Percentiles rank a stretch among this genome's conserved stretches.
Evolutionary conservation across 148 eudicot genomes (phyloP).

Genomic region (Agrostemma githago): DNA sequence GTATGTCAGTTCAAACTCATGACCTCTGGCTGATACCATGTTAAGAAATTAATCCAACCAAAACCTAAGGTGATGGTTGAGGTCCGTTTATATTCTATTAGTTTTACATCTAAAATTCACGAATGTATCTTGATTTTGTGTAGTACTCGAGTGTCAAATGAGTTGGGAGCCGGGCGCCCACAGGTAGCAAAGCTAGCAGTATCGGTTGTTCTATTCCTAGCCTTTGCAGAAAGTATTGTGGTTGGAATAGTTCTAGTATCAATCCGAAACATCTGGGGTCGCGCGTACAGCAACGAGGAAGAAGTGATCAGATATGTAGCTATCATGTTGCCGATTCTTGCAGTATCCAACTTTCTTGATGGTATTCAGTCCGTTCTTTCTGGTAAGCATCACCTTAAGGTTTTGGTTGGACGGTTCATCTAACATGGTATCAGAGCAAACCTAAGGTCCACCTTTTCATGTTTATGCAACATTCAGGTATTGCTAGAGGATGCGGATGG

Average conservation of each 20-base stretch:
- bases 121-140: neutral
- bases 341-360: constrained; percentile 57
- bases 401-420: neutral
- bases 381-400: constrained; percentile 29
- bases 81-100: too few relatives aligned
- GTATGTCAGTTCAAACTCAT: too few relatives aligned
- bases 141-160: constrained; percentile 73
- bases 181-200: constrained; percentile 52
- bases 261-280: constrained; percentile 65
- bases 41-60: too few relatives aligned
- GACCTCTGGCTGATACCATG: too few relatives aligned
- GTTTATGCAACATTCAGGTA: constrained; percentile 34
- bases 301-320: constrained; percentile 65
- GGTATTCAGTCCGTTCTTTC: constrained; percentile 67
- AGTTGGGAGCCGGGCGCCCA: constrained; percentile 65
- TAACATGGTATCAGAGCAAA: too few relatives aligned
- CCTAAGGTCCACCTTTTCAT: neutral
- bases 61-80: too few relatives aligned
- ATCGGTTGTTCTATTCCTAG: constrained; percentile 41
- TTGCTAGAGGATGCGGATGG: constrained; percentile 78
- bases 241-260: constrained; percentile 39
- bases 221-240: constrained; percentile 43
- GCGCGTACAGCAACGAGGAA: constrained; percentile 57
- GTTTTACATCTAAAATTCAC: neutral
- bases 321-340: constrained; percentile 61